Evolutionary conservation across 23 red algal genomes (phyloP), one percentile per base, ranked within the genome.

Genomic region (Pyropia haitanensis): DNA sequence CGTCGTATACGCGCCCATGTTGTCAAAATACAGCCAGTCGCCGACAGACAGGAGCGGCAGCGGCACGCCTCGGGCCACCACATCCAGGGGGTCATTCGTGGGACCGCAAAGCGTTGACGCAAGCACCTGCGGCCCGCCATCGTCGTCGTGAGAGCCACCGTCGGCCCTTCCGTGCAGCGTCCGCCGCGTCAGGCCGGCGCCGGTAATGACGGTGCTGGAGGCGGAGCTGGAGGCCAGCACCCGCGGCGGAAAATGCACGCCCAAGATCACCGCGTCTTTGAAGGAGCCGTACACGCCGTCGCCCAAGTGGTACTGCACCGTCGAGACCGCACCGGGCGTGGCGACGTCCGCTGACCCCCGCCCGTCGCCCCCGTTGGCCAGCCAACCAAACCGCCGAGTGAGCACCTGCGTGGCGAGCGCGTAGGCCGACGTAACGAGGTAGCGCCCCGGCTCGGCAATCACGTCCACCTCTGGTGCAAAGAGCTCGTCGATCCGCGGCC

Each of bases 401-500:
- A 83, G 50, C 32, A 95, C 81, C 60, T 83, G 69, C n/a, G 76
- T 68, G 2, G 48, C 90, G 2, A 95, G 63, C 16, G 73, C 63
- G 24, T 78, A 81, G 2, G 75, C 82, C 49, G 79, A 60, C 18
- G 73, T 56, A 13, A 78, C 81, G 61, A 88, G 72, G 65, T 77
- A 95, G 22, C 90, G 82, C 10, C 90, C 90, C 5, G 90, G 90
- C 65, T 95, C 90, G 5, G 90, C 90, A 49, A 95, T 88, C 32
- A 95, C 82, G 48, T 66, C 61, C 18, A 95, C 71, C 5, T 73
- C 58, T 28, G 49, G 27, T 15, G 31, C 49, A 39, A 95, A 95
- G 26, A 87, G 24, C 50, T 61, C 33, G 25, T 73, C 66, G 63
- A 95, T 28, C 1, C 60, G 22, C 34, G 63, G 67, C 57, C 80